Evolutionary conservation across 140 eudicot genomes (phyloP), one percentile per base, ranked within the genome.

Genomic region (Bidens hawaiensis): DNA sequence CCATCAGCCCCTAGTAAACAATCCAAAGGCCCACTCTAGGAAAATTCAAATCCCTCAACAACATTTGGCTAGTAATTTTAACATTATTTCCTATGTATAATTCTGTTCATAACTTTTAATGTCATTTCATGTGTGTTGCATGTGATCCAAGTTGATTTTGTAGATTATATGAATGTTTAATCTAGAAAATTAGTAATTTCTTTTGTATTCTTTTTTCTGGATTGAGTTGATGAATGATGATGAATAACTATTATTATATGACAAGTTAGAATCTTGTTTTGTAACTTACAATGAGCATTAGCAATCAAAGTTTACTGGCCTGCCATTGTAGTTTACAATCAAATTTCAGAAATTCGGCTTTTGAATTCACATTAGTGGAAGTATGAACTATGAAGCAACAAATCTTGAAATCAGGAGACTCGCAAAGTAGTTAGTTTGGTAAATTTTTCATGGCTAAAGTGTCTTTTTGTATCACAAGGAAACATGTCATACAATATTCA

Each of bases 61-160:
- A n/a, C n/a, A n/a, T n/a, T n/a, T n/a, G n/a, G n/a, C n/a, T n/a
- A n/a, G n/a, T n/a, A n/a, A 41, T 41, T 42, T 14, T n/a, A 15
- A 13, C 30, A 60, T 31, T 47, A 64, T 7, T 70, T n/a, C 24
- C 61, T 17, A 25, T 50, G 49, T 27, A 61, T 54, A 6, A 22
- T 63, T 42, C 33, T 57, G 49, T 64, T 58, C 31, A 64, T 67
- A 49, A 74, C 69, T 66, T 73, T 60, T 56, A 42, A 63, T 47
- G 63, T 40, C 45, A 57, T 23, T 46, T 40, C 34, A 19, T 47
- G 22, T 12, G 11, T 47, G 13, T 49, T 74, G 68, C 78, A 58
- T 74, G 74, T 74, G 78, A 66, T 66, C 53, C 40, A 46, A 22
- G 22, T 66, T 56, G 64, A 22, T 59, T 60, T 66, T 48, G 45